Evolutionary conservation across 768 basidiomycete genomes (phyloP).

Genomic region (Pluteus cervinus): DNA sequence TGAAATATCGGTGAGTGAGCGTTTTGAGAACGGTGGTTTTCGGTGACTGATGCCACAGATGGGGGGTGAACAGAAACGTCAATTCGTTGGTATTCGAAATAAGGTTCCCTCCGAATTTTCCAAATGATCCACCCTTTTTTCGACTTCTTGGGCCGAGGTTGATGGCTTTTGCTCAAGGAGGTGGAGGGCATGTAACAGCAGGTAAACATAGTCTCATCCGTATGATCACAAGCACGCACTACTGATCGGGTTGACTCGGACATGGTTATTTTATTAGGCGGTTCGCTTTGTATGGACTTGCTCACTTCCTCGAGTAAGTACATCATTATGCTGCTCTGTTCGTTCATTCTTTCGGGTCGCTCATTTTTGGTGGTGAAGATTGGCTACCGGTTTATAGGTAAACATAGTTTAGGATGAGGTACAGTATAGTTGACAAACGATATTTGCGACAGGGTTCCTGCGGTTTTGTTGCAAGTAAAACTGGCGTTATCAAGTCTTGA

Average conservation of each 20-base stretch:
- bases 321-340: background rate
- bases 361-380: constrained; percentile 28
- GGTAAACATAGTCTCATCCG: constrained; percentile 34
- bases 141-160: constrained; percentile 70
- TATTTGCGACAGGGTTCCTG: constrained; percentile 36
- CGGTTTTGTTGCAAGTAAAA: constrained; percentile 58
- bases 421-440: too few relatives aligned
- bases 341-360: too few relatives aligned
- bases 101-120: constrained; percentile 60
- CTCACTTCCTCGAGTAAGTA: constrained; percentile 53
- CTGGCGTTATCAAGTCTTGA: constrained; percentile 65
- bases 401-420: too few relatives aligned
- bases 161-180: constrained; percentile 65
- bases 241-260: constrained; percentile 4
- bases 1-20: constrained; percentile 45
- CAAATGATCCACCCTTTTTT: constrained; percentile 70
- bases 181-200: constrained; percentile 66
- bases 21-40: background rate
- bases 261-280: constrained; percentile 31
- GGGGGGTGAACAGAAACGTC: constrained; percentile 46
- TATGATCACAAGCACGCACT: background rate
- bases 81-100: constrained; percentile 71
- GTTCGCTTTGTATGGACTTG: constrained; percentile 73
- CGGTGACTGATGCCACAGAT: constrained; percentile 2
- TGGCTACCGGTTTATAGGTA: constrained; percentile 74